Evolutionary conservation across 495 filamentous ascomycete species (phyloP).

Genomic region (Penicillium macrosclerotiorum): DNA sequence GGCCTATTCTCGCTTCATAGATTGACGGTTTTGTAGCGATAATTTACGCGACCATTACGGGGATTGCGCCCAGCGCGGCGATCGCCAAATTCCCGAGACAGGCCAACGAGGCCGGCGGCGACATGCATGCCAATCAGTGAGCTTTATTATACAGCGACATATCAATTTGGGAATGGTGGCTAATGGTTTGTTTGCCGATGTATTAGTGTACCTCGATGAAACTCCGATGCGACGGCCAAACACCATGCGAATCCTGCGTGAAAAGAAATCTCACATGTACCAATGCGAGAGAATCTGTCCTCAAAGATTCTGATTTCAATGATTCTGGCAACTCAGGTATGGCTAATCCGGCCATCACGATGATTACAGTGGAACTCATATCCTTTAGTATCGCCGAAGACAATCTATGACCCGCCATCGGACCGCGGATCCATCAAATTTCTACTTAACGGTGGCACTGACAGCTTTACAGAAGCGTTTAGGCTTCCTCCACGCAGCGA

Average conservation of each 20-base stretch:
- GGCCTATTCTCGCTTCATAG: background rate
- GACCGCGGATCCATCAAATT: constrained; percentile 50
- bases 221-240: constrained; percentile 48
- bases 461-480: constrained; percentile 46
- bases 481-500: constrained; percentile 43
- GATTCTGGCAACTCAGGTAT: constrained; percentile 10
- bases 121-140: constrained; percentile 48
- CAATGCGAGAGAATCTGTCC: constrained; percentile 15
- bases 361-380: background rate
- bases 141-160: no score
- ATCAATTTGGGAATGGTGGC: background rate
- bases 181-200: background rate
- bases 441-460: constrained; percentile 45
- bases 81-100: constrained; percentile 44
- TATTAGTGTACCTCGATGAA: constrained; percentile 53
- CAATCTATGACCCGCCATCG: constrained; percentile 26
- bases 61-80: constrained; percentile 40
- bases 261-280: constrained; percentile 46
- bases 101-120: constrained; percentile 45
- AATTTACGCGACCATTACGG: constrained; percentile 48
- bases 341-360: no score
- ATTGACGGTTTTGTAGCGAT: constrained; percentile 27
- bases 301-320: constrained; percentile 9
- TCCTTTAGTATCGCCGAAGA: constrained; percentile 18
- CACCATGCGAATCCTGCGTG: constrained; percentile 47